Conservation (phyloP, 176 grass and related monocot genomes). For the Ampelocalamus luodianensis region DNA sequence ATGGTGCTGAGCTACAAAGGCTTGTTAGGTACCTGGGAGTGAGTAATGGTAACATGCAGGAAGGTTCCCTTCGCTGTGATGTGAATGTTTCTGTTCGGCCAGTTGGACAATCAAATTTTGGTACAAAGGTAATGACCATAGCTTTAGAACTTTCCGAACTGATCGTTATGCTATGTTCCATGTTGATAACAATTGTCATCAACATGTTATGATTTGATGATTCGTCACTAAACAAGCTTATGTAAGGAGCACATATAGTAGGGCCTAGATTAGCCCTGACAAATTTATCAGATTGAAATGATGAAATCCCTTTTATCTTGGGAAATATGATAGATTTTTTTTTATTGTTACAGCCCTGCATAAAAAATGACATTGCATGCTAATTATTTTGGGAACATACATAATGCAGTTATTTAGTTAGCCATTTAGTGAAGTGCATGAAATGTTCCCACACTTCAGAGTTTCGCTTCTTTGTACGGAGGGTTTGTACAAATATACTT, state of each 20-base stretch:
- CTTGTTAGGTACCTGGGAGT: constrained; percentile 86
- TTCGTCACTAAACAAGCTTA: constrained; percentile 22
- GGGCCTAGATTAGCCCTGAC: constrained; percentile 4
- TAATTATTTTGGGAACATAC: background rate
- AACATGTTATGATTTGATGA: background rate
- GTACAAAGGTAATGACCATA: constrained; percentile 74
- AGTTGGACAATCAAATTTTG: constrained; percentile 75
- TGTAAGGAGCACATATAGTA: background rate
- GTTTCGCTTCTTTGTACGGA: background rate
- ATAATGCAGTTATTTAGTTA: background rate
- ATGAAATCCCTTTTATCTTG: background rate
- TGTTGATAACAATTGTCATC: constrained; percentile 2
- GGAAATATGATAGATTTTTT: background rate
- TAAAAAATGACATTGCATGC: background rate
- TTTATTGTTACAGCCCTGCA: background rate
- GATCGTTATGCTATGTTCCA: background rate
- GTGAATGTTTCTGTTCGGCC: constrained; percentile 89
- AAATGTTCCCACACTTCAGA: background rate
- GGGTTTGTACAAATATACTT: background rate
- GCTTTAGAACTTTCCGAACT: constrained; percentile 3
- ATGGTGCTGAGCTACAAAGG: constrained; percentile 83
- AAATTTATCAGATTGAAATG: constrained; percentile 14
- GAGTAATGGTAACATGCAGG: constrained; percentile 98
- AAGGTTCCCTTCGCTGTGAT: constrained; percentile 97
- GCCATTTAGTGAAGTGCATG: constrained; percentile 8